These are phyloP conservation scores for Candida insectalens DNA, from an alignment of 805 yeast genomes.

Conservation along the genomic window DNA sequence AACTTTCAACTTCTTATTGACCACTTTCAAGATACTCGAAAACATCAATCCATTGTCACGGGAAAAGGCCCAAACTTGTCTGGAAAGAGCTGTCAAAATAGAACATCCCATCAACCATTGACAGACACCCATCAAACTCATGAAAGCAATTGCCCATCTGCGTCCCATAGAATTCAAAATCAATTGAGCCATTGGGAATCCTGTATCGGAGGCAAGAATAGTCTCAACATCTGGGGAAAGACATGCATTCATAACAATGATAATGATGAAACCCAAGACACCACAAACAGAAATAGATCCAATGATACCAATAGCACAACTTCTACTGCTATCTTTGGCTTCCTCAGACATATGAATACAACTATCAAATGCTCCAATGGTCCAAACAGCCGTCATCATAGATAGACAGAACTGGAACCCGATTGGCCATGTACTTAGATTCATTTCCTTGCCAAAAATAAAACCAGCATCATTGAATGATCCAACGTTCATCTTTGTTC, in stretches of 20 bases:
- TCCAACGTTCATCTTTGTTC: conserved; percentile 28
- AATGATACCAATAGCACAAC: conserved; percentile 58
- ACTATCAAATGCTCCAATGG: conserved; percentile 65
- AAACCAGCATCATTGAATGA: conserved; percentile 38
- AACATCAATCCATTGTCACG: conserved; percentile 71
- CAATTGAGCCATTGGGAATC: conserved; percentile 59
- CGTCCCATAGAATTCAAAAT: conserved; percentile 53
- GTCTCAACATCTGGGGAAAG: conserved; percentile 34
- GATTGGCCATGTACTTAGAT: conserved; percentile 43
- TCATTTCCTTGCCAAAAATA: conserved; percentile 45
- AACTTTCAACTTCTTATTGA: conserved; percentile 44
- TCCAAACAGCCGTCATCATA: conserved; percentile 63
- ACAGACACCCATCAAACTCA: conserved; percentile 47
- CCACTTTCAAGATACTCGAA: conserved; percentile 43
- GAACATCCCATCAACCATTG: conserved; percentile 63
- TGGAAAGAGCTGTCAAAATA: conserved; percentile 50
- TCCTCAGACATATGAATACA: conserved; percentile 70
- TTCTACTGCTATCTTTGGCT: conserved; percentile 49
- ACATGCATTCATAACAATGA: conserved; percentile 45
- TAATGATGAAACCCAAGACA: conserved; percentile 46
- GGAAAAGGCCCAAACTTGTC: conserved; percentile 70
- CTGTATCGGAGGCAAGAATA: conserved; percentile 36
- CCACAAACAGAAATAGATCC: conserved; percentile 51
- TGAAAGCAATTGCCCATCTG: conserved; percentile 55
- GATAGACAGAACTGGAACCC: conserved; percentile 45